Evolutionary conservation across 1,284 basidiomycete genomes (phyloP).

Genomic region (Volvariella volvacea): DNA sequence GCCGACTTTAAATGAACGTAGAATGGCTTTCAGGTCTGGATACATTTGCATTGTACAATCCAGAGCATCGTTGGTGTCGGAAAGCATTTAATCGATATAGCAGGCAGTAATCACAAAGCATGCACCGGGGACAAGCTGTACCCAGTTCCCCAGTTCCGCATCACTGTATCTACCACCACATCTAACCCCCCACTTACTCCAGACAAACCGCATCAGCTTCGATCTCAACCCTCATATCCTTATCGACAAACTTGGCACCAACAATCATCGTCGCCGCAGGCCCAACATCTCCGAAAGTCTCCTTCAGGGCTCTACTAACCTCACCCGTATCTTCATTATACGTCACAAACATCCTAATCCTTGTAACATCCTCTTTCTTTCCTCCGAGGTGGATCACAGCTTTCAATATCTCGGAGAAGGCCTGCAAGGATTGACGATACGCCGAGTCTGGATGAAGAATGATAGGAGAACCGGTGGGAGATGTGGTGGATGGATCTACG

Average conservation of each 20-base stretch:
- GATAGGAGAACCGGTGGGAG: conserved; percentile 13
- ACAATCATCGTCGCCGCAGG: conserved; percentile 46
- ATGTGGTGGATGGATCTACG: conserved; percentile 28
- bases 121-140: no score
- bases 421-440: conserved; percentile 33
- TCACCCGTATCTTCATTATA: conserved; percentile 30
- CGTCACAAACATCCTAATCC: conserved; percentile 43
- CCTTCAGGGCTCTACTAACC: conserved; percentile 38
- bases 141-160: no score
- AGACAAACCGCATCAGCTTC: conserved; percentile 35
- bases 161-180: no score
- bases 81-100: no score
- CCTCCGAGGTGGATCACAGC: conserved; percentile 37
- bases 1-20: no score
- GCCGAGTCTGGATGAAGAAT: conserved; percentile 36
- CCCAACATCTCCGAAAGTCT: conserved; percentile 29
- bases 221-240: conserved; percentile 43
- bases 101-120: no score
- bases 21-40: no score
- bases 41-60: no score
- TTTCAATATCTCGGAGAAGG: conserved; percentile 34
- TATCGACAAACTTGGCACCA: conserved; percentile 34
- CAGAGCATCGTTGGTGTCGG: no score
- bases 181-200: no score
- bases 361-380: conserved; percentile 31